Evolutionary conservation across 2,329 filamentous ascomycete species (phyloP).

Genomic region (Colletotrichum viniferum): DNA sequence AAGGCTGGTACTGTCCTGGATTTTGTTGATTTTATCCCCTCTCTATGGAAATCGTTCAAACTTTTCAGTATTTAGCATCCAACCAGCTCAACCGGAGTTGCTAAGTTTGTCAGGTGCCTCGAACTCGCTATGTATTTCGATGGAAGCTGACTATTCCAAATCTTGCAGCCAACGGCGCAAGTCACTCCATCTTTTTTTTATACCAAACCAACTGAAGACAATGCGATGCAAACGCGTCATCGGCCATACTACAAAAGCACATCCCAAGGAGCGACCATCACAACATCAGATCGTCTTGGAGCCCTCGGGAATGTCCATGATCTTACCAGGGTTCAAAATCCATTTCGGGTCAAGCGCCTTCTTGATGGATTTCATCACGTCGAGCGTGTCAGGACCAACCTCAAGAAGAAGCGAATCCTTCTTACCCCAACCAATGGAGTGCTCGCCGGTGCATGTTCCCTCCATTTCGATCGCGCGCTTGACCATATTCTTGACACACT

Average conservation of each 20-base stretch:
- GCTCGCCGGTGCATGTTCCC: slow-evolving; percentile 88
- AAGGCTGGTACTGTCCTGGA: not conserved
- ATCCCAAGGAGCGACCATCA: not conserved
- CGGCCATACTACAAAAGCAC: not conserved
- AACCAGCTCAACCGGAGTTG: not conserved
- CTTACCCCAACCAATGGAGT: slow-evolving; percentile 85
- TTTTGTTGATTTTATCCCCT: not conserved
- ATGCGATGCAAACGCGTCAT: not conserved
- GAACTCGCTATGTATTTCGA: not conserved
- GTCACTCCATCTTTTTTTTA: not conserved
- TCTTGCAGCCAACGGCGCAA: not conserved
- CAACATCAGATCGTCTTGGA: slow-evolving; percentile 26
- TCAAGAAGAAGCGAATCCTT: slow-evolving; percentile 81
- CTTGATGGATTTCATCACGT: slow-evolving; percentile 86
- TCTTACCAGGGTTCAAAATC: slow-evolving; percentile 93
- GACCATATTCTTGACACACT: slow-evolving; percentile 88
- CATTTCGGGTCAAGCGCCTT: slow-evolving; percentile 81
- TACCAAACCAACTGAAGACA: not conserved
- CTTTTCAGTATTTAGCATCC: not conserved
- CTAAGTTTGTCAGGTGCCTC: not conserved
- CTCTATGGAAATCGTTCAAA: not conserved
- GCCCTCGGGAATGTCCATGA: slow-evolving; percentile 70
- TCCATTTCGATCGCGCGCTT: slow-evolving; percentile 92
- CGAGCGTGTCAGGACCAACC: slow-evolving; percentile 79
- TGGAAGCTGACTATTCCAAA: not conserved